Evolutionary conservation across 2,329 filamentous ascomycete species (phyloP).

Genomic region (Aspergillus sp.): DNA sequence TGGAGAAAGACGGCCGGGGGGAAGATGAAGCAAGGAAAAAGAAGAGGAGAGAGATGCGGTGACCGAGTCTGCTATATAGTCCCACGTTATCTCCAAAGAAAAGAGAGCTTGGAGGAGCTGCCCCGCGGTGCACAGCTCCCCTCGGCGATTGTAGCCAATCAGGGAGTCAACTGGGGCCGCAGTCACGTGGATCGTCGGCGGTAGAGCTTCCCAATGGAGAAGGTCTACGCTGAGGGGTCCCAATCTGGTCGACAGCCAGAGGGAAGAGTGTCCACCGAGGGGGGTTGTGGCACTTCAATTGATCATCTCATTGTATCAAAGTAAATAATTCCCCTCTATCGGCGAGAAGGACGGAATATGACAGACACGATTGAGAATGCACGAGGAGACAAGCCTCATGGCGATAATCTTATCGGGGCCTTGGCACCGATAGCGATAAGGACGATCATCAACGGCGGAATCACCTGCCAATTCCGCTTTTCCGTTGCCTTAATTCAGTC

Average conservation of each 20-base stretch:
- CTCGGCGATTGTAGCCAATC: constrained; percentile 28
- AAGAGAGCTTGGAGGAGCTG: constrained; percentile 15
- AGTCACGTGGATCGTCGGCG: neutral
- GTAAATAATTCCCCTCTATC: too few relatives aligned
- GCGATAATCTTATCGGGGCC: neutral
- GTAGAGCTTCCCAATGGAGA: constrained; percentile 3
- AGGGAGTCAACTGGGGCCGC: neutral
- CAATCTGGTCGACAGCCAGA: neutral
- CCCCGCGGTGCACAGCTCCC: constrained; percentile 22
- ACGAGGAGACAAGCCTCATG: neutral
- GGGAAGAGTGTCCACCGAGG: neutral
- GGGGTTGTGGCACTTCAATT: neutral
- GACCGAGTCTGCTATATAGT: constrained; percentile 1
- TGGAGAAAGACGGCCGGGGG: too few relatives aligned
- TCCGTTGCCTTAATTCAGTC: too few relatives aligned
- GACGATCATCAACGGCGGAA: neutral
- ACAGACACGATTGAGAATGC: neutral
- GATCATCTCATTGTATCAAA: neutral
- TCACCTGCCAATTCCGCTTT: neutral
- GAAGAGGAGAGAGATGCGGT: neutral
- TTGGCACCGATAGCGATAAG: neutral
- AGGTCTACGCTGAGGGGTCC: constrained; percentile 4
- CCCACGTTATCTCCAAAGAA: too few relatives aligned
- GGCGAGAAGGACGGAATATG: neutral
- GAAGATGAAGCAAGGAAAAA: neutral